Evolutionary conservation across 2,329 filamentous ascomycete genomes (phyloP), one percentile per base, ranked within the genome.

Genomic region (Penicillium paneum): DNA sequence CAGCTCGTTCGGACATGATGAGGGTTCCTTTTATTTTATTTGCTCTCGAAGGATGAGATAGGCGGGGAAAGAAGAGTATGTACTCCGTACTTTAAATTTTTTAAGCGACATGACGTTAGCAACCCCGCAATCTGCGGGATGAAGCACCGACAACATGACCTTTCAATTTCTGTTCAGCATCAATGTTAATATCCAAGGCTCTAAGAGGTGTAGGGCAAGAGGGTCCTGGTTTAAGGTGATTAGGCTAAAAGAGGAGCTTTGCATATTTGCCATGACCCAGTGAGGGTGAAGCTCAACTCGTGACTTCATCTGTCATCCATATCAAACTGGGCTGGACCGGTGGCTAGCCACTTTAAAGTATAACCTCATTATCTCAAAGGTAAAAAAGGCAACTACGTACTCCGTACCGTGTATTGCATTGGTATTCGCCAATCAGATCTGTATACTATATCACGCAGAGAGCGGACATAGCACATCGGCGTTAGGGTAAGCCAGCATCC

Each of bases 1-100:
- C 60, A 15, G 71, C 67, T 41, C 71, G 70, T 52, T 75, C 51
- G 19, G 62, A 47, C 59, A 65, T 66, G 35, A 31, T 56, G 39
- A 47, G 49, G 49, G 39, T 19, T n/a, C 10, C 4, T n/a, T 44
- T 36, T n/a, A 7, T 6, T 24, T 21, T 17, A 2, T 39, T 45
- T 19, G 17, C 11, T 15, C 2, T 40, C 7, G 2, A 19, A 24
- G 39, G 11, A 24, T 24, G 10, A 32, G 13, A 24, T 39, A 11
- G 52, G 44, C 21, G 40, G 41, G 32, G 26, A 41, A 43, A 40
- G 39, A 26, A 50, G 35, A 36, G 17, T 35, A 40, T 26, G 21
- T 26, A 40, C 19, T 35, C n/a, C 5, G 21, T 24, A 31, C 21
- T 19, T 28, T 19, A 17, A 24, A 24, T 24, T 39, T 49, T 57